Conservation (phyloP, 2,329 filamentous ascomycete genomes). For the Colletotrichum sp. region DNA sequence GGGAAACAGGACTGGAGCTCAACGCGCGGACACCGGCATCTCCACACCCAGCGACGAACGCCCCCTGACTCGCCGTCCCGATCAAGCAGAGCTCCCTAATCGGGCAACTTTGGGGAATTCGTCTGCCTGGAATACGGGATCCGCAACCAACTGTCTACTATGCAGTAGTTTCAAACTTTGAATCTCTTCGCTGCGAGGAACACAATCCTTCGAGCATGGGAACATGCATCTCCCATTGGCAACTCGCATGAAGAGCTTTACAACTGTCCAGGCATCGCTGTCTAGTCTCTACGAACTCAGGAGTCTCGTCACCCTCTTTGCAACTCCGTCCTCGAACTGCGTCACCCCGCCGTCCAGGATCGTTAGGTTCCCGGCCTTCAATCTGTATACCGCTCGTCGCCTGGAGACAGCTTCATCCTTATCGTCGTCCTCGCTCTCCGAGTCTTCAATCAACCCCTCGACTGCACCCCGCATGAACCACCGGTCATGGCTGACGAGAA, state of each 20-base stretch:
- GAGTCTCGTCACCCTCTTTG: constrained; percentile 60
- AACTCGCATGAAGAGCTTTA: not conserved
- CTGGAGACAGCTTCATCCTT: constrained; percentile 46
- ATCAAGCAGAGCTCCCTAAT: not conserved
- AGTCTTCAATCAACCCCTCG: constrained; percentile 59
- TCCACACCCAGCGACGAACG: not conserved
- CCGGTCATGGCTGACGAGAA: constrained; percentile 82
- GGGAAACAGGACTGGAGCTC: not conserved
- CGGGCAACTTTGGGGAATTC: not conserved
- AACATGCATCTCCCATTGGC: not conserved
- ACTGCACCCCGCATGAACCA: constrained; percentile 80
- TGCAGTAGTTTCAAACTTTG: not conserved
- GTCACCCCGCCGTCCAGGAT: constrained; percentile 65
- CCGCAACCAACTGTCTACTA: not conserved
- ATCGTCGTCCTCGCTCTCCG: constrained; percentile 43
- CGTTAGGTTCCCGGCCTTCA: constrained; percentile 63
- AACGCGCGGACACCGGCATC: not conserved
- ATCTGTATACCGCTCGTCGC: constrained; percentile 62
- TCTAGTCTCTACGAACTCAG: constrained; percentile 24
- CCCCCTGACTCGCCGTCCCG: not conserved
- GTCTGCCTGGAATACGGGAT: not conserved
- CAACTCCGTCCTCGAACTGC: constrained; percentile 68
- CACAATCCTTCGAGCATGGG: not conserved
- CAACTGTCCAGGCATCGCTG: not conserved
- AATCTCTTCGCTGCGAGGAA: not conserved